phyloP scores from a whole-genome alignment of 805 yeast genomes.

The Starmerella apis region DNA sequence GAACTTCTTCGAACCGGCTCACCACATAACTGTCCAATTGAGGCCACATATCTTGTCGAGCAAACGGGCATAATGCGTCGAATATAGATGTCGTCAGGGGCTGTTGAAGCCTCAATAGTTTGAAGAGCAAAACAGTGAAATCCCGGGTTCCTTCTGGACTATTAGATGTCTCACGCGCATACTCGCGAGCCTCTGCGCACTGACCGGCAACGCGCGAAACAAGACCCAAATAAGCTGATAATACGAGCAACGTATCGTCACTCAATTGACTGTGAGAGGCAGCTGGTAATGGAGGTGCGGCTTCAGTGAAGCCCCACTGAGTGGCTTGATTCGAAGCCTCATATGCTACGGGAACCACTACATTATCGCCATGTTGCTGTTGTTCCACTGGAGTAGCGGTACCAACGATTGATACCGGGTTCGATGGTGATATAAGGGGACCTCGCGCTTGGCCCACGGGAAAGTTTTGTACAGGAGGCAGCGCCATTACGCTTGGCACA shows the following conservation, averaged over 20 bases:
- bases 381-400: neutral
- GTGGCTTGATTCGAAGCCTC: neutral
- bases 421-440: neutral
- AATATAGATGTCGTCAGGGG: constrained; percentile 47
- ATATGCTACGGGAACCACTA: neutral
- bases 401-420: neutral
- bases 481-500: neutral
- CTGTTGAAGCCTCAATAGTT: constrained; percentile 38
- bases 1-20: constrained; percentile 35
- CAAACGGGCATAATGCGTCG: constrained; percentile 38
- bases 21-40: constrained; percentile 10
- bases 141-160: constrained; percentile 1
- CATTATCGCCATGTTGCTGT: neutral
- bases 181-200: constrained; percentile 30
- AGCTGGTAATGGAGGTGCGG: neutral
- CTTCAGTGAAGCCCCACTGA: neutral
- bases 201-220: constrained; percentile 44
- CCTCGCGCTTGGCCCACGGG: neutral
- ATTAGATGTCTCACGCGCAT: neutral
- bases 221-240: constrained; percentile 64
- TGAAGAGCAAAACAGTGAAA: constrained; percentile 36
- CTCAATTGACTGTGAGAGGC: constrained; percentile 7
- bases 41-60: constrained; percentile 17
- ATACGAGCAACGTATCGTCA: constrained; percentile 66
- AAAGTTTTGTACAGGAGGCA: neutral